Base-by-base conservation (phyloP, 306 rosid species). In the Cicer yamashitae region DNA sequence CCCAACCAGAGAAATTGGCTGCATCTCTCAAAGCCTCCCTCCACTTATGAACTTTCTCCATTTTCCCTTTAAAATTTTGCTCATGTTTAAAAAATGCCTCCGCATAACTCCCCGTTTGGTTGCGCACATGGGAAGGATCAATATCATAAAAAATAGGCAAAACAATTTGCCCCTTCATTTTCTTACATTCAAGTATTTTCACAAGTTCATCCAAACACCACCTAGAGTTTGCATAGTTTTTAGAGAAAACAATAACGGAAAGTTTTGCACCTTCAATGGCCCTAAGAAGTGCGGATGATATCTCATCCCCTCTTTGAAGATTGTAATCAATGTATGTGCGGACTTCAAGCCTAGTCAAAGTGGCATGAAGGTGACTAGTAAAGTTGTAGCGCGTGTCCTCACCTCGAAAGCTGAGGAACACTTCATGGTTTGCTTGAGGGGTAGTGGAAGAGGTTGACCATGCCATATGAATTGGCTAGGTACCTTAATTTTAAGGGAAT, bases 1-100 rank as follows among this genome's bases (percentile, higher is more conserved):
- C 86, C 86, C 84, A 83, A 5, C 86, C 86, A 7, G 86, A 83
- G 18, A n/a, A 51, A 64, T 80, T 83, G 1, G 86, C 86, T 0
- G 81, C 86, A 15, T 83, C 83, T 63, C 46, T 9, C 41, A 80
- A 67, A 74, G 84, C 79, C 3, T 67, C 70, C 14, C 76, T 80
- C 84, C 84, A 80, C 4, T 4, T 74, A n/a, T 11, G 59, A 11
- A 74, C 74, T 65, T 17, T 80, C 5, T 3, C 44, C 77, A 51
- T 5, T 10, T 43, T 6, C 37, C 45, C 80, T 2, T 56, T 61
- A 51, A 63, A 64, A 1, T 1, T 34, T 7, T 7, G 25, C 43
- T 79, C 83, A 50, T 77, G 81, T 1, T 69, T 69, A 13, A 11
- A 18, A 10, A 68, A 77, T 2, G 81, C 81, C 8, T 57, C 62